Evolutionary conservation across 768 basidiomycete genomes (phyloP).

Genomic region (Dendrothele bispora): DNA sequence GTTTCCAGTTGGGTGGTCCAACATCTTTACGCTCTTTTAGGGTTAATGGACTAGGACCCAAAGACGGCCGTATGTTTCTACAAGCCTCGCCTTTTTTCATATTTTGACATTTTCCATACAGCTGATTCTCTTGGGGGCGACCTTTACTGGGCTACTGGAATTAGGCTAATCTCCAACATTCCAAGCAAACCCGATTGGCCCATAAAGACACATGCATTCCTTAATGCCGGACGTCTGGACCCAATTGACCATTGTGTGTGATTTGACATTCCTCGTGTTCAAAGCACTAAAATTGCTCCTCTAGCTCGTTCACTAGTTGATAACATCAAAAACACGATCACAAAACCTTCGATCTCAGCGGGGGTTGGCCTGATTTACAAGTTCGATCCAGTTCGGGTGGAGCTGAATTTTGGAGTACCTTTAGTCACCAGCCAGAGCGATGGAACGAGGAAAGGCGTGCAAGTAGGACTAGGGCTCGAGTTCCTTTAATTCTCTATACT

Average conservation of each 20-base stretch:
- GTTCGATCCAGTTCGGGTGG: constrained; percentile 81
- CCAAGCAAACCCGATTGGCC: constrained; percentile 82
- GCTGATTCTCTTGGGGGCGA: constrained; percentile 88
- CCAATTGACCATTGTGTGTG: constrained; percentile 54
- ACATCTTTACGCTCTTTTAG: constrained; percentile 79
- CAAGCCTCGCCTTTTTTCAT: neutral
- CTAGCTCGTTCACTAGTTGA: constrained; percentile 37
- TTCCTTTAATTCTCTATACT: constrained; percentile 43
- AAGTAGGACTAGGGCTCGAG: constrained; percentile 67
- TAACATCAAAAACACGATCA: constrained; percentile 39
- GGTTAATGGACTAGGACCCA: constrained; percentile 74
- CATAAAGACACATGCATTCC: constrained; percentile 74
- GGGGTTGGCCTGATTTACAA: constrained; percentile 84
- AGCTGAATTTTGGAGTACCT: constrained; percentile 87
- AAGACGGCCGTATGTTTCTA: constrained; percentile 59
- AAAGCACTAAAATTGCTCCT: constrained; percentile 7
- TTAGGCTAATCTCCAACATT: constrained; percentile 73
- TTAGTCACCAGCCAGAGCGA: constrained; percentile 65
- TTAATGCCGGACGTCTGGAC: constrained; percentile 81
- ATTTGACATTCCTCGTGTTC: constrained; percentile 5
- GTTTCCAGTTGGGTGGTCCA: constrained; percentile 93
- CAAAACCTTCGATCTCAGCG: constrained; percentile 70
- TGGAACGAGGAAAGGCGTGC: constrained; percentile 53
- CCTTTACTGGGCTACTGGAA: constrained; percentile 74
- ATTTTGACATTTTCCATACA: constrained; percentile 23